phyloP scores from a whole-genome alignment of 345 rosid genomes.

The Salix brachista region DNA sequence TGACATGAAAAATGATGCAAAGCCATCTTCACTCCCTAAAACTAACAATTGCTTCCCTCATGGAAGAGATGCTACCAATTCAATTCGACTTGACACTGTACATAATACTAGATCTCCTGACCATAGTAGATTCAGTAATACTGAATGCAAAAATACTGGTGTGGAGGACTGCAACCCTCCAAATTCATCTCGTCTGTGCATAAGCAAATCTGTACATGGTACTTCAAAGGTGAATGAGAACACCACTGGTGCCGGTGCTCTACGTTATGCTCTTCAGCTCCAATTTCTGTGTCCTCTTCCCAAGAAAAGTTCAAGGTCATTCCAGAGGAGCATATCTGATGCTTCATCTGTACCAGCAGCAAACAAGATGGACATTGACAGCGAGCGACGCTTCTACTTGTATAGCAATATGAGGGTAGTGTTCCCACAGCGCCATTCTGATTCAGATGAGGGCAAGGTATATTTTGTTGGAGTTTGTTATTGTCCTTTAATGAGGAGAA shows the following conservation, averaged over 20 bases:
- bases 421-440: conserved; percentile 93
- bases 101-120: background rate
- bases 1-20: conserved; percentile 7
- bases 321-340: conserved; percentile 22
- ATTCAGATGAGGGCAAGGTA: conserved; percentile 97
- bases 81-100: background rate
- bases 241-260: conserved; percentile 15
- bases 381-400: conserved; percentile 66
- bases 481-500: background rate
- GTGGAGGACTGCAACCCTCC: conserved; percentile 10
- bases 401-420: conserved; percentile 83
- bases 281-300: conserved; percentile 17
- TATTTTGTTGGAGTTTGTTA: background rate
- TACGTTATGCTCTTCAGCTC: conserved; percentile 27
- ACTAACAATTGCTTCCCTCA: conserved; percentile 11
- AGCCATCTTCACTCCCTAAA: conserved; percentile 8
- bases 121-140: background rate
- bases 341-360: conserved; percentile 12
- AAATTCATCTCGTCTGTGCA: background rate
- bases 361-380: conserved; percentile 22
- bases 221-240: conserved; percentile 17
- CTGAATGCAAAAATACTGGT: background rate
- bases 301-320: conserved; percentile 15
- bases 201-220: conserved; percentile 5
- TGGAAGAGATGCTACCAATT: background rate